Conservation (phyloP, 2,329 filamentous ascomycete genomes). For the Calonectria fujianensis region DNA sequence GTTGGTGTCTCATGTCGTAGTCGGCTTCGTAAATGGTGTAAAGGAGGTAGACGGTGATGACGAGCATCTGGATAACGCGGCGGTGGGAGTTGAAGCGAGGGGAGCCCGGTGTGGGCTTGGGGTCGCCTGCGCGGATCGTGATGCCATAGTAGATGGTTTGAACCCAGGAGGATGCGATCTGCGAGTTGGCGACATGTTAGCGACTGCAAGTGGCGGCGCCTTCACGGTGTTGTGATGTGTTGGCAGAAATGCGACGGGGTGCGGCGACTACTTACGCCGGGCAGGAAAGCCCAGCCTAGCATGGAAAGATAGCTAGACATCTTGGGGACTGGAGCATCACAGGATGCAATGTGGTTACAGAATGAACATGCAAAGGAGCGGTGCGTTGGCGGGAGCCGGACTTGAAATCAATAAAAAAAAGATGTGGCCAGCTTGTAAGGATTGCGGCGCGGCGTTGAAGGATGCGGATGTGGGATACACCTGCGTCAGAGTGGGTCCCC, state of each 20-base stretch:
- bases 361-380: slow-evolving; percentile 26
- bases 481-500: slow-evolving; percentile 55
- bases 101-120: slow-evolving; percentile 82
- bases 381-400: slow-evolving; percentile 3
- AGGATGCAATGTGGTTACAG: slow-evolving; percentile 27
- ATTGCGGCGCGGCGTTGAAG: slow-evolving; percentile 28
- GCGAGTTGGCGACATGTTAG: slow-evolving; percentile 45
- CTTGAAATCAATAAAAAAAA: slow-evolving; percentile 23
- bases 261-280: slow-evolving; percentile 64
- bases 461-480: slow-evolving; percentile 36
- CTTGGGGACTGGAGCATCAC: slow-evolving; percentile 50
- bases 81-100: slow-evolving; percentile 83
- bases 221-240: slow-evolving; percentile 15
- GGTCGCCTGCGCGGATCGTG: slow-evolving; percentile 91
- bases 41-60: slow-evolving; percentile 88
- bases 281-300: slow-evolving; percentile 75
- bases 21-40: slow-evolving; percentile 97
- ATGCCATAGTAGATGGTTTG: slow-evolving; percentile 91
- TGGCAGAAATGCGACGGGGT: not conserved
- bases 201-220: slow-evolving; percentile 7
- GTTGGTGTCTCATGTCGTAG: slow-evolving; percentile 81
- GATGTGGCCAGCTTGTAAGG: slow-evolving; percentile 39
- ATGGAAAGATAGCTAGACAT: slow-evolving; percentile 74
- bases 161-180: slow-evolving; percentile 86
- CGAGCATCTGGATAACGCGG: slow-evolving; percentile 86